Base-by-base conservation (phyloP, 148 eudicot species). In the Rhododendron ovatum region DNA sequence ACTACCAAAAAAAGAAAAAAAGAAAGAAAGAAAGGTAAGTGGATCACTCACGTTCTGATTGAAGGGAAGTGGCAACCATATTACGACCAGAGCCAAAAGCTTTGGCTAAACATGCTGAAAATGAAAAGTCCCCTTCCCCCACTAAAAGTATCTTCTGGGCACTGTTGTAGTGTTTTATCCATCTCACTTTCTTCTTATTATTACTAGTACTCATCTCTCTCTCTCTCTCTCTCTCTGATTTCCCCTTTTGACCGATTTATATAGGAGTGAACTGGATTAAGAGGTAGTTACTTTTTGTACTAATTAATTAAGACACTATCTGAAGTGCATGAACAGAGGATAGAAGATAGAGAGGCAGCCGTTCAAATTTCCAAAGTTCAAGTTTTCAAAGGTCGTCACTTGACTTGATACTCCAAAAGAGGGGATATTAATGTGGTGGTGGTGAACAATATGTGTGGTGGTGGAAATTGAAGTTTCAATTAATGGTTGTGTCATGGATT, bases 111-210 rank as follows among this genome's bases (percentile, higher is more conserved):
- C 85, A 50, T 8, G 89, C 81, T 4, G 93, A 88, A 65, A 91
- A 91, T 10, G 91, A 91, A 87, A 91, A 91, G 67, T 89, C 92
- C 1, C 93, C 93, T 65, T 91, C 93, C 33, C 91, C 90, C 11
- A 91, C 93, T 7, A 91, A 59, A 43, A 90, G 81, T 83, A 91
- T 90, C 88, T 83, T 76, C n/a, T 91, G 93, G 17, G 47, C 41
- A 71, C 71, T 88, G 37, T 79, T 86, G 82, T 90, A 90, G 79
- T 86, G 90, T 59, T 84, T 84, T 35, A 90, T 76, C 89, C 87
- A 65, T 69, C 80, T 88, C 51, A 75, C 47, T 75, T 14, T 30
- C 78, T 35, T 33, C 43, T 6, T 33, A 12, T 6, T 33, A 12
- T 4, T 71, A 13, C 15, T 30, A 4, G 18, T 71, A 30, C 77